Conservation (phyloP, 306 rosid species). For the Alnus rubra region DNA sequence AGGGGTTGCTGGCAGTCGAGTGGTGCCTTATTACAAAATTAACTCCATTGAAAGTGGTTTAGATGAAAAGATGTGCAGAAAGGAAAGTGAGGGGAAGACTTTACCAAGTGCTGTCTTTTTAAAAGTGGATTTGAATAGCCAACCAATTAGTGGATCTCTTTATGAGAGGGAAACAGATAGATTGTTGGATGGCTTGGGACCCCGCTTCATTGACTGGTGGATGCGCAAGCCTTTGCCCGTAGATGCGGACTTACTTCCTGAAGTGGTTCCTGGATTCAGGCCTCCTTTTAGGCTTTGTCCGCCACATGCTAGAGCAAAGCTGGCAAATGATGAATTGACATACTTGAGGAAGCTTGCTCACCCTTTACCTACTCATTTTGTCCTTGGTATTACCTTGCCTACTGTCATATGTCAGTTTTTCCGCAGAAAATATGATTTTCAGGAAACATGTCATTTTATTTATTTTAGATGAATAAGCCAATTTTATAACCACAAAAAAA, state of each 20-base stretch:
- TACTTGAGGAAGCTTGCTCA: no score
- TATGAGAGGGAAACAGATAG: constrained; percentile 84
- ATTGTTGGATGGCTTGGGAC: constrained; percentile 78
- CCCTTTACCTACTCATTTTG: constrained; percentile 51
- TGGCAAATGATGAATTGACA: no score
- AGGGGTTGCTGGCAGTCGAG: no score
- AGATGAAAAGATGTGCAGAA: no score
- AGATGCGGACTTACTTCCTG: constrained; percentile 86
- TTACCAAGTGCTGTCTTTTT: no score
- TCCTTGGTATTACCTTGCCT: constrained; percentile 61
- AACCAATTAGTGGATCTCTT: constrained; percentile 45
- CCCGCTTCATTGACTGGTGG: constrained; percentile 96
- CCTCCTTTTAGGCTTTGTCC: no score
- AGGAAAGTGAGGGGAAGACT: no score
- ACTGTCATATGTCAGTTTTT: constrained; percentile 12
- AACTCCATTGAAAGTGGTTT: no score
- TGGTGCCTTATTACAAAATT: no score
- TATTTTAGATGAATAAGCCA: no score
- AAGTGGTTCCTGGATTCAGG: constrained; percentile 62
- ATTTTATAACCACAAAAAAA: no score
- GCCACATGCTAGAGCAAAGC: no score
- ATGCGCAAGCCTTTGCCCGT: constrained; percentile 87
- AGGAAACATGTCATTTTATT: background rate
- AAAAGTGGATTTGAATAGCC: constrained; percentile 12
- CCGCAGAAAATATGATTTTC: background rate